Percentiles rank a stretch among this genome's conserved stretches.
Conservation (phyloP, 73 alveolate genomes). For the Breviolum minutum region DNA sequence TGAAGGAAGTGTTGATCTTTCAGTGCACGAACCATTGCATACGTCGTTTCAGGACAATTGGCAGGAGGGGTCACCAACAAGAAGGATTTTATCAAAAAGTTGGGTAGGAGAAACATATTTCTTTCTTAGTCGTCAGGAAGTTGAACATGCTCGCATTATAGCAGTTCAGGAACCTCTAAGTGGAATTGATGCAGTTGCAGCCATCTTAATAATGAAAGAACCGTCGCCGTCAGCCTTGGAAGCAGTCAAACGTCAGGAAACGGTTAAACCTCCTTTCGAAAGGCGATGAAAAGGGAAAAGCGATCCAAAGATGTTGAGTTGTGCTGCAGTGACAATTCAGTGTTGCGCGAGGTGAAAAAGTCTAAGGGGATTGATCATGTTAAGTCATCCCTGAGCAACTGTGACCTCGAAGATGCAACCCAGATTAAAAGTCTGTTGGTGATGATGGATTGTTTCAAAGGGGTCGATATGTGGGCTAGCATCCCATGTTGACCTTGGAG, state of each 20-base stretch:
- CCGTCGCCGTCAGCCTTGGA: not conserved
- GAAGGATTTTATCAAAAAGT: constrained; percentile 3
- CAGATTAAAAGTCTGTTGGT: not conserved
- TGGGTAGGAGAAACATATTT: constrained; percentile 69
- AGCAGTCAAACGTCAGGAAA: not conserved
- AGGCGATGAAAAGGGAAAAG: not conserved
- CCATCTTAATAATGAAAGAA: not conserved
- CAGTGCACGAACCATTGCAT: not conserved
- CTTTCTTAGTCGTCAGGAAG: not conserved
- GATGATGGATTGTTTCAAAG: not conserved
- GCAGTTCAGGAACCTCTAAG: not conserved
- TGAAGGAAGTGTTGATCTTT: no score
- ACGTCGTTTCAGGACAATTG: constrained; percentile 16
- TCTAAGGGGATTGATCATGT: not conserved
- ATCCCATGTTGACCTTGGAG: not conserved
- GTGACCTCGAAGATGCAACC: not conserved
- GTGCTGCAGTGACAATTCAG: not conserved
- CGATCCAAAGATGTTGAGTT: constrained; percentile 20
- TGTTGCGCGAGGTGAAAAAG: not conserved
- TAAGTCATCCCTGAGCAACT: no score
- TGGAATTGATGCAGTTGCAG: constrained; percentile 8
- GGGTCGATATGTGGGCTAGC: not conserved
- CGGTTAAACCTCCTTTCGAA: no score
- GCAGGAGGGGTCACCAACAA: not conserved
- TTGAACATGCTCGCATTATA: not conserved